phyloP scores from a whole-genome alignment of 495 filamentous ascomycete genomes.

The Aspergillus sparsus region DNA sequence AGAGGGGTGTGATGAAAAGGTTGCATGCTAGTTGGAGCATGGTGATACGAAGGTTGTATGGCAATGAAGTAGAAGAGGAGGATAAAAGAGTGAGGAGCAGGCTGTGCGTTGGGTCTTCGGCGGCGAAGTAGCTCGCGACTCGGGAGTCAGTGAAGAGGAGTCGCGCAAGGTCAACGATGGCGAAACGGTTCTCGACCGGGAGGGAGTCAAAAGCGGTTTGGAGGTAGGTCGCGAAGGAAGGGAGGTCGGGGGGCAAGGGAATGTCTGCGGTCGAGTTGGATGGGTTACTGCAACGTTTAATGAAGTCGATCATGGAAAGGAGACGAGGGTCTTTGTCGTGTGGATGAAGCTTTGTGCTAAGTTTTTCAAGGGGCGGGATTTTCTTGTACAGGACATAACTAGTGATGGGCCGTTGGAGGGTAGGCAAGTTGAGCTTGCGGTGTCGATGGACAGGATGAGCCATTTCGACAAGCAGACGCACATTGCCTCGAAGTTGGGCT shows the following conservation, averaged over 20 bases:
- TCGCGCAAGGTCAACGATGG: constrained; percentile 79
- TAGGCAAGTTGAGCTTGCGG: constrained; percentile 65
- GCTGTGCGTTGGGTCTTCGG: constrained; percentile 65
- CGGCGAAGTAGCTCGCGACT: constrained; percentile 87
- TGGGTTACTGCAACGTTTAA: constrained; percentile 44
- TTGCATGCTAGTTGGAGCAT: constrained; percentile 68
- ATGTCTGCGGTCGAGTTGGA: constrained; percentile 40
- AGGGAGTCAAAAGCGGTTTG: constrained; percentile 32
- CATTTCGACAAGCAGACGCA: constrained; percentile 73
- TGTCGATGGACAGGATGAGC: constrained; percentile 79
- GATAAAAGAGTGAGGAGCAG: constrained; percentile 67
- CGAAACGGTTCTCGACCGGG: constrained; percentile 60
- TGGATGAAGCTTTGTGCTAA: constrained; percentile 69
- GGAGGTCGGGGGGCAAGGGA: constrained; percentile 51
- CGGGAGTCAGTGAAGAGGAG: constrained; percentile 75
- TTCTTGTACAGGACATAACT: constrained; percentile 75
- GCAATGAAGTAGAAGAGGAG: constrained; percentile 57
- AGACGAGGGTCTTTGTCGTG: constrained; percentile 56
- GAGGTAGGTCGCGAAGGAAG: constrained; percentile 43
- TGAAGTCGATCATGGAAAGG: constrained; percentile 61
- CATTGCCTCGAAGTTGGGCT: constrained; percentile 65
- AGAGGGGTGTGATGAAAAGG: constrained; percentile 59
- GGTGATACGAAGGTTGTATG: constrained; percentile 82
- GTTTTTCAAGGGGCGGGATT: constrained; percentile 79
- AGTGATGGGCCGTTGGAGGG: constrained; percentile 60